Conservation (phyloP, 805 yeast genomes). For the Candida glaebosa region DNA sequence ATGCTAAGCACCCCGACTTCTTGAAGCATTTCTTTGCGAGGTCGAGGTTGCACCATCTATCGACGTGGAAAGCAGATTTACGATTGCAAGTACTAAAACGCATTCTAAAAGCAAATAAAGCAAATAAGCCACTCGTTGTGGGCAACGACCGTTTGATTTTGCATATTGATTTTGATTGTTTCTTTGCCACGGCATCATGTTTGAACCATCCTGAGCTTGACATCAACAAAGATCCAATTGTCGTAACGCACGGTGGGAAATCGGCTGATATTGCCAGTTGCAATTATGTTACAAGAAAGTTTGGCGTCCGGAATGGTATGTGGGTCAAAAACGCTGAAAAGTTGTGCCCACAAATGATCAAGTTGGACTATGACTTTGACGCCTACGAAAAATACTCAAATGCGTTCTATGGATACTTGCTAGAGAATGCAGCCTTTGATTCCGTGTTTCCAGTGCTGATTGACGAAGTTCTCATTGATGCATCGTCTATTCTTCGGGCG, state of each 20-base stretch:
- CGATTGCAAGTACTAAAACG: slow-evolving; percentile 54
- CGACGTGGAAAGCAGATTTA: slow-evolving; percentile 80
- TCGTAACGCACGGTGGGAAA: slow-evolving; percentile 57
- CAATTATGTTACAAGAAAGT: slow-evolving; percentile 79
- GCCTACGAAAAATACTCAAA: slow-evolving; percentile 66
- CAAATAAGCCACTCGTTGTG: neutral
- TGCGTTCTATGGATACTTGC: slow-evolving; percentile 58
- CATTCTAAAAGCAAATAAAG: slow-evolving; percentile 29
- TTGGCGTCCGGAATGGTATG: slow-evolving; percentile 85
- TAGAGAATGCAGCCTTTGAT: slow-evolving; percentile 42
- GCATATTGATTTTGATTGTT: slow-evolving; percentile 92
- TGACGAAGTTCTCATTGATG: slow-evolving; percentile 85
- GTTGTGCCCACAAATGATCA: slow-evolving; percentile 63
- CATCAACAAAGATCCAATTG: slow-evolving; percentile 50
- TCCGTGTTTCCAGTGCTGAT: slow-evolving; percentile 77
- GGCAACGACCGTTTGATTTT: slow-evolving; percentile 39
- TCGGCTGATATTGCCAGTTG: slow-evolving; percentile 87
- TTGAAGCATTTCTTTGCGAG: slow-evolving; percentile 67
- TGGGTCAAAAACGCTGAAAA: slow-evolving; percentile 71
- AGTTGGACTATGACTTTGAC: slow-evolving; percentile 70
- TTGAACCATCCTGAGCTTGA: slow-evolving; percentile 52
- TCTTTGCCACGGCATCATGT: slow-evolving; percentile 84
- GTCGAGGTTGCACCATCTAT: slow-evolving; percentile 84
- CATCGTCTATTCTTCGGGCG: slow-evolving; percentile 30
- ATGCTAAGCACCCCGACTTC: slow-evolving; percentile 77